Percentiles rank a stretch among this genome's conserved stretches.
These are phyloP conservation scores for Dryas octopetala DNA, from an alignment of 306 rosid genomes.

Conservation along the genomic window DNA sequence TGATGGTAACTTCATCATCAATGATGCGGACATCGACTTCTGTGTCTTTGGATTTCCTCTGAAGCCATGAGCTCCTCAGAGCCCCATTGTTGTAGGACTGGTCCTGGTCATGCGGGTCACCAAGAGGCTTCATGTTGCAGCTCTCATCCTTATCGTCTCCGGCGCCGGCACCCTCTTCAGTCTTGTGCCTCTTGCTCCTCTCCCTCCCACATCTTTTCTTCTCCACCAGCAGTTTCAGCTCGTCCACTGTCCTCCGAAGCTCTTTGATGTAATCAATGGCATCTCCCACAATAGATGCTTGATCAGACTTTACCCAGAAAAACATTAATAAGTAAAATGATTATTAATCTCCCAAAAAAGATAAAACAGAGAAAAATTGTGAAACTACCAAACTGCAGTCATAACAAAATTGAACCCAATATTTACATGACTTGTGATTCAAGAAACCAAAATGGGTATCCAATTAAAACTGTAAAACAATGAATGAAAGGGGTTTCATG, in stretches of 20 bases:
- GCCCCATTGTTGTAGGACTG: constrained; percentile 43
- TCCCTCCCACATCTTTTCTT: constrained; percentile 64
- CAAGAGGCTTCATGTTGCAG: constrained; percentile 65
- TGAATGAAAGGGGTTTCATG: background rate
- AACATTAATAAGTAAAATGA: background rate
- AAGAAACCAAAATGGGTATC: background rate
- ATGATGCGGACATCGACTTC: constrained; percentile 77
- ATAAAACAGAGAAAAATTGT: too few species aligned
- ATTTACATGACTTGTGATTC: background rate
- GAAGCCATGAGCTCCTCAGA: constrained; percentile 89
- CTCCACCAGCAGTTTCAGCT: constrained; percentile 58
- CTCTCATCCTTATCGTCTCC: constrained; percentile 44
- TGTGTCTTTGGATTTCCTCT: constrained; percentile 78
- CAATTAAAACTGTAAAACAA: constrained; percentile 2
- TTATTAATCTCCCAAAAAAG: background rate
- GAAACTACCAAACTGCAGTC: background rate
- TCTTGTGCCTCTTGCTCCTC: constrained; percentile 55
- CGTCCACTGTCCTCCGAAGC: constrained; percentile 62
- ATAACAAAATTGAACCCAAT: background rate
- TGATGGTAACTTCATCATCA: constrained; percentile 70
- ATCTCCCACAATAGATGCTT: constrained; percentile 77
- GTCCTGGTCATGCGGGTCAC: constrained; percentile 35
- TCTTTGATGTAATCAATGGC: constrained; percentile 64
- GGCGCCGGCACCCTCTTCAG: constrained; percentile 39
- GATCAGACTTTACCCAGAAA: constrained; percentile 46